Conservation (phyloP, 2,329 filamentous ascomycete genomes). For the Cytospora chrysosperma region DNA sequence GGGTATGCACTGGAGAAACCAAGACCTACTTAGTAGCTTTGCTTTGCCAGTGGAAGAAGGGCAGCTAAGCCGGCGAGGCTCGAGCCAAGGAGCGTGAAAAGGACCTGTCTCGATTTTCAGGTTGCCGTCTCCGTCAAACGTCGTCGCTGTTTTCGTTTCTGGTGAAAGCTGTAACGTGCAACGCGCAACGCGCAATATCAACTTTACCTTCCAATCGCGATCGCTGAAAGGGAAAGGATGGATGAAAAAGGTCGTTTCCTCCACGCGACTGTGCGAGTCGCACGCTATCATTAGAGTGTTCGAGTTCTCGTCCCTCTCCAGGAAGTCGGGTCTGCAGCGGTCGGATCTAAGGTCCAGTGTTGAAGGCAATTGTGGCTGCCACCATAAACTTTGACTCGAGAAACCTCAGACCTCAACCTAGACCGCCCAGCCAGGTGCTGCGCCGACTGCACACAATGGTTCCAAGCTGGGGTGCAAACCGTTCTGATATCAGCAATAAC, state of each 20-base stretch:
- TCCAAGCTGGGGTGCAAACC: neutral
- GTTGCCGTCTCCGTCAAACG: neutral
- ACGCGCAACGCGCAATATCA: neutral
- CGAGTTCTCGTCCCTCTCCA: neutral
- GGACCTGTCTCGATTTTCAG: neutral
- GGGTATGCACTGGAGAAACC: neutral
- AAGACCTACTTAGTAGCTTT: neutral
- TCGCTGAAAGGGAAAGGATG: neutral
- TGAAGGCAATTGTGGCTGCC: neutral
- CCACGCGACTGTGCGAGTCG: constrained; percentile 5
- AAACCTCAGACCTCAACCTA: neutral
- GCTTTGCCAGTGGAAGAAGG: neutral
- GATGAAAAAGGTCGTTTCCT: neutral
- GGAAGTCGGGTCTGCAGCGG: neutral
- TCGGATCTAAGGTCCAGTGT: neutral
- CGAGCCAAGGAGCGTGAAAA: neutral
- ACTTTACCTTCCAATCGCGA: neutral
- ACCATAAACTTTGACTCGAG: neutral
- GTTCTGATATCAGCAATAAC: constrained; percentile 1
- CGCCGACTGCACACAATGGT: neutral
- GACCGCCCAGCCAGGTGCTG: neutral
- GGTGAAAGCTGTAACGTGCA: neutral
- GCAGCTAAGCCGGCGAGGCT: neutral
- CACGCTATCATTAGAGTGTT: neutral
- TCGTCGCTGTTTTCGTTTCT: neutral